Conservation (phyloP, 345 rosid genomes). For the Clausena lansium region DNA sequence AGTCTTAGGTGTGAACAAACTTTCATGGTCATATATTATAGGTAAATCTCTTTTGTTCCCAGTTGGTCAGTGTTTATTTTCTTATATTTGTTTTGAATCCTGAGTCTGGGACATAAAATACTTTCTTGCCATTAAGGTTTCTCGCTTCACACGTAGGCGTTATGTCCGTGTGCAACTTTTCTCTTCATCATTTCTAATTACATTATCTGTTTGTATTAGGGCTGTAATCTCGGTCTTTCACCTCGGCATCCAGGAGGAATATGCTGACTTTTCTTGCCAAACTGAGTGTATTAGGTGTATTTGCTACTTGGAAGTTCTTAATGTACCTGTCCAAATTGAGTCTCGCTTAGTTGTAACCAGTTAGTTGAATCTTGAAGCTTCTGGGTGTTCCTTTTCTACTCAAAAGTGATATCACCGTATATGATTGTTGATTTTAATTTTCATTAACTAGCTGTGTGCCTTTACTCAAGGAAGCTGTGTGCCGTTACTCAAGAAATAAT, state of each 20-base stretch:
- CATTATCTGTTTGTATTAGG: constrained; percentile 28
- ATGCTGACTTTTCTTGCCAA: background rate
- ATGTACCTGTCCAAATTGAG: background rate
- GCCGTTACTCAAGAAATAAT: too few relatives aligned
- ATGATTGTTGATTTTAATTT: background rate
- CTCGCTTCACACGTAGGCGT: background rate
- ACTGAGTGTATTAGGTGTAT: background rate
- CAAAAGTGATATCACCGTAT: background rate
- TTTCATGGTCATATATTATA: background rate
- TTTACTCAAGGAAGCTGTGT: background rate
- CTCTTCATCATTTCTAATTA: constrained; percentile 15
- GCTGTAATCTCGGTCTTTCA: constrained; percentile 24
- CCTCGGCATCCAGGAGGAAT: constrained; percentile 10
- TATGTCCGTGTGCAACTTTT: background rate
- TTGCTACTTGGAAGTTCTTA: background rate
- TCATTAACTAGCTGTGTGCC: background rate
- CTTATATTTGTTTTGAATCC: background rate
- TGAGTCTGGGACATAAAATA: background rate
- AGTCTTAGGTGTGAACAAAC: background rate
- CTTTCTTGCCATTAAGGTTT: background rate
- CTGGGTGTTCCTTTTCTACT: background rate
- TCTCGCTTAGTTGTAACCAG: background rate
- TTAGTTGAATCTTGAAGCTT: background rate
- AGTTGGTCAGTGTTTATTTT: background rate
- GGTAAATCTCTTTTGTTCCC: background rate